These are phyloP conservation scores for Ascochyta pisi DNA, from an alignment of 2,329 filamentous ascomycete species.

Conservation along the genomic window DNA sequence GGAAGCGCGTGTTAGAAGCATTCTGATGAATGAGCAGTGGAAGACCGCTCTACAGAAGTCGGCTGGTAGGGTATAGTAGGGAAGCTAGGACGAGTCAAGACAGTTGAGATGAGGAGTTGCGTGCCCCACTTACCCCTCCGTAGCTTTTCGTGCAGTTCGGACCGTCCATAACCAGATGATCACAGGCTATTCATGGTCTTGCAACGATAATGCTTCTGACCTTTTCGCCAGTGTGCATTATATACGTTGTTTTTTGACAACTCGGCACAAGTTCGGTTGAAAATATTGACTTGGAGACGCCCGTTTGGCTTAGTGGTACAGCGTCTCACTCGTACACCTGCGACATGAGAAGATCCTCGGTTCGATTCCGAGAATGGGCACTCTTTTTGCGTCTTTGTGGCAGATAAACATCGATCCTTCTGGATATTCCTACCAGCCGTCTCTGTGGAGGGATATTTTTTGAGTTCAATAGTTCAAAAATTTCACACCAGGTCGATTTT, in stretches of 20 bases:
- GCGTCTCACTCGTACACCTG: conserved; percentile 32
- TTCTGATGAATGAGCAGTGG: conserved; percentile 36
- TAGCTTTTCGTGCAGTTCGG: background rate
- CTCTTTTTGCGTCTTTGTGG: background rate
- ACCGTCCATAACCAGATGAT: background rate
- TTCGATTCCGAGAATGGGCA: conserved; percentile 31
- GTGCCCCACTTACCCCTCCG: conserved; percentile 13
- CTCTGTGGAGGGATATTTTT: too few relatives aligned
- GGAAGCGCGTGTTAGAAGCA: conserved; percentile 39
- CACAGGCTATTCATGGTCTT: too few relatives aligned
- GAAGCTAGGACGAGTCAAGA: background rate
- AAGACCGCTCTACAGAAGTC: conserved; percentile 18
- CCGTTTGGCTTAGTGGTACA: conserved; percentile 32
- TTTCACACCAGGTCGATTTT: too few relatives aligned
- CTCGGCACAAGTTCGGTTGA: conserved; percentile 13
- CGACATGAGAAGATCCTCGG: conserved; percentile 31
- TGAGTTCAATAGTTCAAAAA: too few relatives aligned
- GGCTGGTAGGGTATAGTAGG: background rate
- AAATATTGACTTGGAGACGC: conserved; percentile 1
- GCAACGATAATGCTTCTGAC: background rate
- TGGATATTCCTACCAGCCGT: too few relatives aligned
- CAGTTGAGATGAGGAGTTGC: too few relatives aligned
- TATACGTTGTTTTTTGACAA: background rate
- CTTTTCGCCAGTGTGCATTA: background rate
- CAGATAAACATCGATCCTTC: too few relatives aligned